Conservation (phyloP, 345 rosid genomes). For the Citrus cavaleriei region DNA sequence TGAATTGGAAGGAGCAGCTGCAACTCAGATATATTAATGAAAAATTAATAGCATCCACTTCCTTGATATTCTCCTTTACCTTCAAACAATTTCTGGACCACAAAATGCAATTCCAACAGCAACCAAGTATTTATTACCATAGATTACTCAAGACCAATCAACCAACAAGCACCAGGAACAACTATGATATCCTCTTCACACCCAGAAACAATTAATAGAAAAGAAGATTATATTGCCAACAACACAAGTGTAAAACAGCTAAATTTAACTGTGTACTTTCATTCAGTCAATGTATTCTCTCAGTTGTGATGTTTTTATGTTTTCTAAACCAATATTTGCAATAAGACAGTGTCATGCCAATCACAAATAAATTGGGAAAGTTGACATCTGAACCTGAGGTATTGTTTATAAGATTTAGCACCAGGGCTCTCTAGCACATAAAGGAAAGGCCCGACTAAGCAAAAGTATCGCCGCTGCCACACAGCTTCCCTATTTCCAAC, state of each 20-base stretch:
- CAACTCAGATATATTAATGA: background rate
- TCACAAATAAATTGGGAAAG: slow-evolving; percentile 20
- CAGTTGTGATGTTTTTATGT: background rate
- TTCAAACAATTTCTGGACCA: background rate
- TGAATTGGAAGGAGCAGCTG: background rate
- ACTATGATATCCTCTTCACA: background rate
- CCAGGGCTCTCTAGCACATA: slow-evolving; percentile 72
- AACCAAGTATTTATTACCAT: background rate
- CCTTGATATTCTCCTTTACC: background rate
- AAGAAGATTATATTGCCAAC: background rate
- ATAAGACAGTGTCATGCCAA: background rate
- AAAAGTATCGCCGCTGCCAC: slow-evolving; percentile 83
- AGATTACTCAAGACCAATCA: background rate
- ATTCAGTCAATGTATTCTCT: background rate
- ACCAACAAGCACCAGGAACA: background rate
- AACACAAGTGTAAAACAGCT: background rate
- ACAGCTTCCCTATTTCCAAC: slow-evolving; percentile 84
- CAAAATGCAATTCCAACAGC: background rate
- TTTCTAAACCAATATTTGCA: background rate
- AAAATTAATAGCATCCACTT: background rate
- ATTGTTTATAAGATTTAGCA: slow-evolving; percentile 79
- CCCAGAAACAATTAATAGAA: background rate
- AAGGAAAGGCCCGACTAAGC: slow-evolving; percentile 87
- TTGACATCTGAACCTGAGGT: slow-evolving; percentile 56
- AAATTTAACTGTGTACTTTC: background rate